These are phyloP conservation scores for Funneliformis mosseae DNA, from an alignment of 192 early-diverging fungal genomes.

Conservation along the genomic window DNA sequence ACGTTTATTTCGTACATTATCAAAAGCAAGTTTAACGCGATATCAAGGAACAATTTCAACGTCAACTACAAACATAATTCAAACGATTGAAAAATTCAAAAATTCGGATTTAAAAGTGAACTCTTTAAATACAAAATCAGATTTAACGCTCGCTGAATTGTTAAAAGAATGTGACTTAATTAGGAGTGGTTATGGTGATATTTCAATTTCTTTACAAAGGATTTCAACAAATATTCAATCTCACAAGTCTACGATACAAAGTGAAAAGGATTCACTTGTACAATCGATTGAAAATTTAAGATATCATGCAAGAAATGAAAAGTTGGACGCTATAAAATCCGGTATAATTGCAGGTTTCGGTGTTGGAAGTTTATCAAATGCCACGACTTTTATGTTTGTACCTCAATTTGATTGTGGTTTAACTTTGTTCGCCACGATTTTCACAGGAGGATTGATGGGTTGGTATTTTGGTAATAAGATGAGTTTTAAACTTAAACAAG, in stretches of 20 bases:
- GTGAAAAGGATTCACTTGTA: not conserved
- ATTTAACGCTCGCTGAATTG: not conserved
- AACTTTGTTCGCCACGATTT: not conserved
- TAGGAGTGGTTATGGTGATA: not conserved
- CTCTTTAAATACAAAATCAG: not conserved
- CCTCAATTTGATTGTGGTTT: constrained; percentile 6
- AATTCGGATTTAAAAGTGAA: not conserved
- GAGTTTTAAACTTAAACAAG: not conserved
- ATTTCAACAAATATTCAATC: constrained; percentile 1
- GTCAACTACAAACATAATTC: not conserved
- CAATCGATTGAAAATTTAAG: not conserved
- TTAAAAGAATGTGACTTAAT: constrained; percentile 11
- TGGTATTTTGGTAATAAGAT: constrained; percentile 3
- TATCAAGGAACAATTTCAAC: not conserved
- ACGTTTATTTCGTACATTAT: not conserved
- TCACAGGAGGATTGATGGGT: not conserved
- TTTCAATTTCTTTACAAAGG: not conserved
- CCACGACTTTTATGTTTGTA: not conserved
- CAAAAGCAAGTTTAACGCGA: not conserved
- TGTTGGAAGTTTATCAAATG: not conserved
- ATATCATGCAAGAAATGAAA: not conserved
- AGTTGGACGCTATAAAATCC: not conserved
- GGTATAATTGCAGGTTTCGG: not conserved
- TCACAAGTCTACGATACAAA: not conserved
- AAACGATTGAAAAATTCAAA: not conserved